Conservation (phyloP, 2,329 filamentous ascomycete genomes). For the Claviceps pazoutovae region DNA sequence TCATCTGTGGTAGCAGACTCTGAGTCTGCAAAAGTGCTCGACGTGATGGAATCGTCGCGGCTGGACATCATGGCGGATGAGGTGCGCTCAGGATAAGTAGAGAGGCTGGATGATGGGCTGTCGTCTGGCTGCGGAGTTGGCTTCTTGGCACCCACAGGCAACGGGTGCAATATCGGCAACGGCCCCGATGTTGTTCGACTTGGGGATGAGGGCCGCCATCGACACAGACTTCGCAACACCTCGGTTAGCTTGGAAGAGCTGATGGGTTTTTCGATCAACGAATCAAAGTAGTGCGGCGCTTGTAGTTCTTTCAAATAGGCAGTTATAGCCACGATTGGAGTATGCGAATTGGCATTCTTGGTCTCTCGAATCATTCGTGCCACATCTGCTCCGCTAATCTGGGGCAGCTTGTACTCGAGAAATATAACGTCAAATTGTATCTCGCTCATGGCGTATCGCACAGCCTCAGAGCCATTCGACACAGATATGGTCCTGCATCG, state of each 20-base stretch:
- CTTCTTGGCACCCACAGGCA: conserved; percentile 52
- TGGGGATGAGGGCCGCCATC: conserved; percentile 71
- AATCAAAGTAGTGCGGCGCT: conserved; percentile 90
- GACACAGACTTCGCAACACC: conserved; percentile 72
- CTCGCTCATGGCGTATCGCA: conserved; percentile 87
- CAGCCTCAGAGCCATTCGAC: conserved; percentile 77
- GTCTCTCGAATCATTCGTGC: conserved; percentile 96
- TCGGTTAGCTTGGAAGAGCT: conserved; percentile 84
- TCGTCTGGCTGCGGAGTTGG: conserved; percentile 54
- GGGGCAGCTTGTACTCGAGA: conserved; percentile 89
- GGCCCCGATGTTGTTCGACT: conserved; percentile 28
- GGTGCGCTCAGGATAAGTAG: conserved; percentile 53
- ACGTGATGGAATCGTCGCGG: conserved; percentile 77
- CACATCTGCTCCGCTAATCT: conserved; percentile 89
- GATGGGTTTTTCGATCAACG: conserved; percentile 89
- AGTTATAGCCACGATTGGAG: conserved; percentile 90
- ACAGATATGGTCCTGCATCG: conserved; percentile 90
- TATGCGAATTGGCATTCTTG: conserved; percentile 86
- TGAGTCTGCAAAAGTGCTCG: conserved; percentile 74
- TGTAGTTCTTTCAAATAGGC: conserved; percentile 96
- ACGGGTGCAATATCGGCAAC: conserved; percentile 40
- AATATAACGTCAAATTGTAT: conserved; percentile 99
- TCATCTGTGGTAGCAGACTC: conserved; percentile 71
- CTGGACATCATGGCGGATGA: conserved; percentile 70
- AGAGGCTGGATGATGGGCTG: conserved; percentile 71